Evolutionary conservation across 2,329 filamentous ascomycete species (phyloP), one percentile per base, ranked within the genome.

Genomic region (Polychaeton citri): DNA sequence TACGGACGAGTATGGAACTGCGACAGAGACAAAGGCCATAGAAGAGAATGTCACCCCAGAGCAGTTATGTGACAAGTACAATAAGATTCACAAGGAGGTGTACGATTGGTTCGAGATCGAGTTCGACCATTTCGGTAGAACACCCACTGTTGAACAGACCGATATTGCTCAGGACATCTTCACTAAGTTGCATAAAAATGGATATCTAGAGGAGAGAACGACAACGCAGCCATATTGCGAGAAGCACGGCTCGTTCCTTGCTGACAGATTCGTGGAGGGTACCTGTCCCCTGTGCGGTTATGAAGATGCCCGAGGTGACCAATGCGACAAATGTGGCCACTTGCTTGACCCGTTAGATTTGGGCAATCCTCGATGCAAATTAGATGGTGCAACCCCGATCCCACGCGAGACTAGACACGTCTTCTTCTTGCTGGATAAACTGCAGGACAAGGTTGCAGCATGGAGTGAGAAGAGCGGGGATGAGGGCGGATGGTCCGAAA

Each of bases 71-170:
- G 76, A 82, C 61, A 92, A 95, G 65, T 95, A 92, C 67, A 83
- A 92, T 64, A 76, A 76, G 51, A 76, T 93, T 40, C 88, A 95
- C 63, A 77, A 85, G 51, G 83, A 81, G 33, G 81, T 95, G 46
- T 96, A 96, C 61, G 74, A 92, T 59, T 95, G 88, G 85, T 98
- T 98, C 65, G 76, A 86, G 54, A 88, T 96, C 53, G 78, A 74
- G 39, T 96, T 96, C 56, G 88, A 96, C 63, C 79, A 87, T 60
- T 98, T 96, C 56, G 90, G 87, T 43, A 80, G 87, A 40, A 96
- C 90, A 4, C 85, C 87, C 3, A 96, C 88, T 13, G 63, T 74
- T 37, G 74, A 90, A 51, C 90, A 96, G 62, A 95, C 86, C 16
- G 74, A 85, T 47, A 96, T 98, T 50, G 83, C 87, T 7, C 90